phyloP scores from a whole-genome alignment of 2,329 filamentous ascomycete species.

The Fusarium chlamydosporum region DNA sequence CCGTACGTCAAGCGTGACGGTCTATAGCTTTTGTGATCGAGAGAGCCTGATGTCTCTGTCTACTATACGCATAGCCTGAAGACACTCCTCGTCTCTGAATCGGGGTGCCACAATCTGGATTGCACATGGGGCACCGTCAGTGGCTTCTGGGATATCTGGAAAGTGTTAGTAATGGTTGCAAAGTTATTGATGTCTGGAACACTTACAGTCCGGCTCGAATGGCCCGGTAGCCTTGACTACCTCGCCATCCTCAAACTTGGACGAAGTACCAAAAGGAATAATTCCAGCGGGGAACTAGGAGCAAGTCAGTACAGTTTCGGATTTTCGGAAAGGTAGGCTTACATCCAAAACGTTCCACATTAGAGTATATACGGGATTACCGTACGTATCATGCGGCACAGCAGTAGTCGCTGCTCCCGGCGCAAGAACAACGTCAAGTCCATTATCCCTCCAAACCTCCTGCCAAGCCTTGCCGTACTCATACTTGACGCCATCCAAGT shows the following conservation, averaged over 20 bases:
- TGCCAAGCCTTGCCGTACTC: conserved; percentile 36
- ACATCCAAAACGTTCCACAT: conserved; percentile 49
- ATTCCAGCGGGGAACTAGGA: conserved; percentile 44
- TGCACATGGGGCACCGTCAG: conserved; percentile 37
- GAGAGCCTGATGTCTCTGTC: conserved; percentile 17
- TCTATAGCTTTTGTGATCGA: not conserved
- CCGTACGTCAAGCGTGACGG: not conserved
- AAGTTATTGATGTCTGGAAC: fast-evolving
- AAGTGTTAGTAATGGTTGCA: not conserved
- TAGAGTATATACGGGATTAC: conserved; percentile 40
- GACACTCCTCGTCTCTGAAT: conserved; percentile 45
- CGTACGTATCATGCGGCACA: conserved; percentile 45
- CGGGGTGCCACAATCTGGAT: conserved; percentile 41
- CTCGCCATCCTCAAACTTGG: conserved; percentile 33
- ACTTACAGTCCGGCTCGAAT: conserved; percentile 47
- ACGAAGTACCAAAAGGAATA: conserved; percentile 36
- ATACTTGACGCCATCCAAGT: conserved; percentile 12
- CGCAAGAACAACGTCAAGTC: conserved; percentile 40
- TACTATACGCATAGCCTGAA: conserved; percentile 42
- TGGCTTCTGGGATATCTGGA: conserved; percentile 35
- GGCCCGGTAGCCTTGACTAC: conserved; percentile 26
- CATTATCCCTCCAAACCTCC: conserved; percentile 31
- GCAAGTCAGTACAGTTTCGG: not conserved
- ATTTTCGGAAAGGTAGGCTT: not conserved
- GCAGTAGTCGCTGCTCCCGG: conserved; percentile 38